These are phyloP conservation scores for Drechslerella dactyloides DNA, from an alignment of 2,329 filamentous ascomycete genomes.

Conservation along the genomic window DNA sequence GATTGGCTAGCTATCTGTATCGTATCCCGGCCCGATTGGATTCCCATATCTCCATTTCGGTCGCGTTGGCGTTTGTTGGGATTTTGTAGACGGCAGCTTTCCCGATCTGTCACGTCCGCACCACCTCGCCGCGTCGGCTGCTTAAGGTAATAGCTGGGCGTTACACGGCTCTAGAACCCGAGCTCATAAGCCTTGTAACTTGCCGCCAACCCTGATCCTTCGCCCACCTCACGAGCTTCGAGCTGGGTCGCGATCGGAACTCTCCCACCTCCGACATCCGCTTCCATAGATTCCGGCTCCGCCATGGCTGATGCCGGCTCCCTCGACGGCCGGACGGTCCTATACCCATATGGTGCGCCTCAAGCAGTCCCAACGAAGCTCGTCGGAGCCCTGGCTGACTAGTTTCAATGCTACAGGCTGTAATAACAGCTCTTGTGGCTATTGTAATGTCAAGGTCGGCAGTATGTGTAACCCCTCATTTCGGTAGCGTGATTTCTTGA, in stretches of 20 bases:
- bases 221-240: neutral
- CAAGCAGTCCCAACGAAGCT: neutral
- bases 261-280: neutral
- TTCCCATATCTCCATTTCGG: too few species aligned
- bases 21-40: too few species aligned
- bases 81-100: neutral
- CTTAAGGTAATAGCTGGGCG: neutral
- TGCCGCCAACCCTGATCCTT: neutral
- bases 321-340: neutral
- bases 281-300: neutral
- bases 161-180: neutral
- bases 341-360: slow-evolving; percentile 40
- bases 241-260: neutral
- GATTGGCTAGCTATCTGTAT: too few species aligned
- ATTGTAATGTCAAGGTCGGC: slow-evolving; percentile 42
- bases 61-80: slow-evolving; percentile 1
- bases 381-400: neutral
- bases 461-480: slow-evolving; percentile 22
- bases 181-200: neutral
- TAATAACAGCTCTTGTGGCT: slow-evolving; percentile 45
- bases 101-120: neutral
- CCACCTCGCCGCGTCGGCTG: neutral
- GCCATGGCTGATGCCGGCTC: neutral
- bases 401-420: slow-evolving; percentile 15
- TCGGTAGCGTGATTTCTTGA: neutral